Base-by-base conservation (phyloP, 805 yeast species). In the Lipomyces sp. region DNA sequence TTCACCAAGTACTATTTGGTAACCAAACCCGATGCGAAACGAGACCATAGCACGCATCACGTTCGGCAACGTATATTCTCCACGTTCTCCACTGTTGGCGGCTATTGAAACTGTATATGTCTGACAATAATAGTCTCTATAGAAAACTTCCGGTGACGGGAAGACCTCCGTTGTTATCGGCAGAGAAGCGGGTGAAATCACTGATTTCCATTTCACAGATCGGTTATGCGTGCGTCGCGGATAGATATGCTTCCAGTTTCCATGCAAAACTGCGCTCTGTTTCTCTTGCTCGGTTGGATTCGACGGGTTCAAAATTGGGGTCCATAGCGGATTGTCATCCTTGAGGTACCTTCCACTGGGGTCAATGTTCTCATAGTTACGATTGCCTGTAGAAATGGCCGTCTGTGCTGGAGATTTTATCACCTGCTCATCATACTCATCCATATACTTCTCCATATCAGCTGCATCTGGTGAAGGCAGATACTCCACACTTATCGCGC, bases 171-270 rank as follows among this genome's bases (percentile, higher is more conserved):
- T 87, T 1, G 92, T 87, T 0, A 90, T 80, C 0, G 99, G 99
- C 33, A 95, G 80, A 5, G 96, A 89, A 0, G 98, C 98, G 0
- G 99, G 99, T 0, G 97, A 86, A 13, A 92, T 88, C 62, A 96
- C 82, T 0, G 98, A 93, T 62, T 91, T 85, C 99, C 99, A 95
- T 74, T 93, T 93, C 60, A 93, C 88, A 15, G 87, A 59, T 34
- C 67, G 30, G 45, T 66, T 65, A 1, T 80, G 72, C 85, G 85
- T 62, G 90, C 81, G 62, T 84, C 88, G 83, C 0, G 98, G 97
- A 72, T 91, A 91, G 0, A 92, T 96, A 77, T 90, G 92, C 64
- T 87, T 87, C 99, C 99, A 95, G 65, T 96, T 84, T 4, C 96
- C 94, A 56, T 86, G 87, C n/a, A 86, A 83, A 7, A 87, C 79